These are phyloP conservation scores for Talaromyces wortmannii DNA, from an alignment of 495 filamentous ascomycete genomes.

Conservation along the genomic window DNA sequence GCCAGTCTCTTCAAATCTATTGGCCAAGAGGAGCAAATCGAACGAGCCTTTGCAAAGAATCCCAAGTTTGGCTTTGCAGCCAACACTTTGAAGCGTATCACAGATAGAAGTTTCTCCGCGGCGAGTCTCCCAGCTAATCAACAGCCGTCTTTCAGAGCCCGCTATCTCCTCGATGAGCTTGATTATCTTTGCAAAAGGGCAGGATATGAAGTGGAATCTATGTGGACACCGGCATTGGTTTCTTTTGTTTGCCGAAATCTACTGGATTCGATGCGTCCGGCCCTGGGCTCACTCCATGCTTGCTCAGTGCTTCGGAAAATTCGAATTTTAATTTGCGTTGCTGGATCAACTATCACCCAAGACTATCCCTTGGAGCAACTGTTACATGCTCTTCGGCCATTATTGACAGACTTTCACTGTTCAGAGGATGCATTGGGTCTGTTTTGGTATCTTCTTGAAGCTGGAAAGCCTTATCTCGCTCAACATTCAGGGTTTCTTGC, in stretches of 20 bases:
- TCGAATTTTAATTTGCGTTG: constrained; percentile 70
- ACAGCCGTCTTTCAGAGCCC: constrained; percentile 78
- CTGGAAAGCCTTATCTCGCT: constrained; percentile 58
- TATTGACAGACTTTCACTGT: constrained; percentile 73
- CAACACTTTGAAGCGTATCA: constrained; percentile 60
- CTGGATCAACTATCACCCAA: constrained; percentile 59
- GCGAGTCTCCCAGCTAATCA: constrained; percentile 62
- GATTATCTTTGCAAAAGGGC: constrained; percentile 67
- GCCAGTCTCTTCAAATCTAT: constrained; percentile 61
- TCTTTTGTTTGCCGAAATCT: constrained; percentile 71
- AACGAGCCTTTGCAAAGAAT: constrained; percentile 64
- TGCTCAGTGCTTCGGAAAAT: constrained; percentile 84
- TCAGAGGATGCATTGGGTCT: constrained; percentile 89
- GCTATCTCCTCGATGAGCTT: constrained; percentile 66
- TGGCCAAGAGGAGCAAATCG: constrained; percentile 70
- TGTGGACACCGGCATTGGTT: constrained; percentile 75
- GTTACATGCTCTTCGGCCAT: constrained; percentile 71
- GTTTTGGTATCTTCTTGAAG: constrained; percentile 72
- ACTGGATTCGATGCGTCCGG: constrained; percentile 75
- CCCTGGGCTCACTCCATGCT: constrained; percentile 77
- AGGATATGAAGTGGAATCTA: constrained; percentile 49
- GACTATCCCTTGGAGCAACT: constrained; percentile 92
- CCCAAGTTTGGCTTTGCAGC: constrained; percentile 49
- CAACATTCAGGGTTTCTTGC: constrained; percentile 66
- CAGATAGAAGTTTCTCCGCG: constrained; percentile 51